Evolutionary conservation across 2,329 filamentous ascomycete species (phyloP).

Genomic region (Pseudogymnoascus sp.): DNA sequence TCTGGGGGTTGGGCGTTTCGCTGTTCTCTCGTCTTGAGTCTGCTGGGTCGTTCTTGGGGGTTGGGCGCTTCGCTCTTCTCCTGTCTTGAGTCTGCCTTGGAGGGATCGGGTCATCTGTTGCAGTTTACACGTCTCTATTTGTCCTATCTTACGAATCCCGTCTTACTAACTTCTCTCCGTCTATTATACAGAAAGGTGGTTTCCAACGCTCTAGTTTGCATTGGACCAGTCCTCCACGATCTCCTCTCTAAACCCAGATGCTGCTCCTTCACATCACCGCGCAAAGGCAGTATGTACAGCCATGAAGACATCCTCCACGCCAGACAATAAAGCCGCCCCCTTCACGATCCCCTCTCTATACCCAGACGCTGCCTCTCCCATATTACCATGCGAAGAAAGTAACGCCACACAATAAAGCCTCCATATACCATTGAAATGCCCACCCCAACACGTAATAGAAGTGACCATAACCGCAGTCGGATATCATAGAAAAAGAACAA

Average conservation of each 20-base stretch:
- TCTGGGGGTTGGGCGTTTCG: not conserved
- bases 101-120: not conserved
- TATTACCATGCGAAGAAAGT: not conserved
- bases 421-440: not conserved
- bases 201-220: not conserved
- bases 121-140: not conserved
- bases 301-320: not conserved
- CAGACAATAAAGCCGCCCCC: not conserved
- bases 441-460: not conserved
- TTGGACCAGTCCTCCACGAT: not conserved
- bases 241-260: not conserved
- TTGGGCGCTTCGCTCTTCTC: not conserved
- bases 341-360: not conserved
- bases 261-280: not conserved
- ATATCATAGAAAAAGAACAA: not conserved
- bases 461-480: slow-evolving; percentile 5
- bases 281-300: not conserved
- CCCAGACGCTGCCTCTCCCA: not conserved
- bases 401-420: not conserved
- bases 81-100: not conserved
- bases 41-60: not conserved
- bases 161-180: not conserved
- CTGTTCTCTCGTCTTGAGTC: not conserved
- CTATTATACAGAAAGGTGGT: not conserved
- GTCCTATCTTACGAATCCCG: not conserved